phyloP scores from a whole-genome alignment of 352 stramenopile genomes.

The Phytophthora kernoviae region DNA sequence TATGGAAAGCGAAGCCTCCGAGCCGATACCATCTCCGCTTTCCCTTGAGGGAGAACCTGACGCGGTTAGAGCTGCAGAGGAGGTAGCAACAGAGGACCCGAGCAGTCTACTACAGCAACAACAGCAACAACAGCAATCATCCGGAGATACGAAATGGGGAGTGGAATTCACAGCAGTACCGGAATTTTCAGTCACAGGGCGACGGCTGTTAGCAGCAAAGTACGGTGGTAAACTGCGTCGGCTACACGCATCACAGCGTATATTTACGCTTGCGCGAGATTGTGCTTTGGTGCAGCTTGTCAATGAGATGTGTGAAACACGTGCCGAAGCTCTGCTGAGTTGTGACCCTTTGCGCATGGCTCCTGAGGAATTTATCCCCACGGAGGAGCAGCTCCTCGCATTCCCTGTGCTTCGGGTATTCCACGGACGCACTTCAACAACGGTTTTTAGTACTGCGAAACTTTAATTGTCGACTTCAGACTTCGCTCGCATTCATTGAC shows the following conservation, averaged over 20 bases:
- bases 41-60: constrained; percentile 26
- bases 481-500: constrained; percentile 86
- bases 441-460: constrained; percentile 88
- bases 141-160: constrained; percentile 79
- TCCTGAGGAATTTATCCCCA: constrained; percentile 78
- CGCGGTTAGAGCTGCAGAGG: constrained; percentile 59
- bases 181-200: constrained; percentile 82
- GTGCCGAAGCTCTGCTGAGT: constrained; percentile 72
- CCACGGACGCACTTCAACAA: constrained; percentile 58
- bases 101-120: constrained; percentile 33
- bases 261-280: constrained; percentile 75
- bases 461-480: constrained; percentile 88
- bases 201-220: constrained; percentile 73
- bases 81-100: constrained; percentile 39
- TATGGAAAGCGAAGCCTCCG: constrained; percentile 15
- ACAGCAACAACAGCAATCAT: constrained; percentile 24
- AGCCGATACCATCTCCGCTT: constrained; percentile 26
- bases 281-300: constrained; percentile 80
- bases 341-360: constrained; percentile 87
- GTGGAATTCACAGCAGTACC: constrained; percentile 85
- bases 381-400: constrained; percentile 61
- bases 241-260: constrained; percentile 66
- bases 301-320: constrained; percentile 83
- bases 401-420: constrained; percentile 55
- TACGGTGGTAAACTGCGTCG: constrained; percentile 65